phyloP scores from a whole-genome alignment of 495 filamentous ascomycete species.

The Tetracladium marchalianum region DNA sequence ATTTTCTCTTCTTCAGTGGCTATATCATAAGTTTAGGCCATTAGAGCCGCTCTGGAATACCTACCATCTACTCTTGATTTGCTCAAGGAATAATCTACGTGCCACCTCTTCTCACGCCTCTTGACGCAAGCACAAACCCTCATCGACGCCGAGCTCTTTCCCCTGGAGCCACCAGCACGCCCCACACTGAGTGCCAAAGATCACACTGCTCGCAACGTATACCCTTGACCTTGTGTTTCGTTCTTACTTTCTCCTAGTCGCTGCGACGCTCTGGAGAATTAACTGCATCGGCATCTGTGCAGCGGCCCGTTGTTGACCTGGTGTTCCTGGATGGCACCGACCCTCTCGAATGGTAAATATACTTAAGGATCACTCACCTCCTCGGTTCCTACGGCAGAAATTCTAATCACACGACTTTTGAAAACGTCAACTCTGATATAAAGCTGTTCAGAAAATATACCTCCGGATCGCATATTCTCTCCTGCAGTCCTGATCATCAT shows the following conservation, averaged over 20 bases:
- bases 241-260: too few relatives aligned
- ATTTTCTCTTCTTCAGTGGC: too few relatives aligned
- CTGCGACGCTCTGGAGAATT: conserved; percentile 1
- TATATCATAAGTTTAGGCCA: too few relatives aligned
- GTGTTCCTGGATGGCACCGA: neutral
- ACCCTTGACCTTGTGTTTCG: too few relatives aligned
- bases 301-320: conserved; percentile 10
- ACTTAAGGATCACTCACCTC: conserved; percentile 1
- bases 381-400: too few relatives aligned
- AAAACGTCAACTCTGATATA: too few relatives aligned
- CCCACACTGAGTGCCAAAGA: neutral
- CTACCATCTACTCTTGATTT: too few relatives aligned
- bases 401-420: too few relatives aligned
- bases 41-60: too few relatives aligned
- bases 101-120: neutral
- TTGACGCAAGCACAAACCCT: conserved; percentile 1
- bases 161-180: conserved; percentile 2
- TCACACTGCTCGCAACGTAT: neutral
- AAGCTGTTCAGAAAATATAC: neutral
- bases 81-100: neutral
- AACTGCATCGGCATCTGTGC: conserved; percentile 10
- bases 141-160: conserved; percentile 1
- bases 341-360: conserved; percentile 1
- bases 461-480: too few relatives aligned
- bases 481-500: too few relatives aligned